Base-by-base conservation (phyloP, 1,284 basidiomycete genomes). In the Boletus semigastroideus region DNA sequence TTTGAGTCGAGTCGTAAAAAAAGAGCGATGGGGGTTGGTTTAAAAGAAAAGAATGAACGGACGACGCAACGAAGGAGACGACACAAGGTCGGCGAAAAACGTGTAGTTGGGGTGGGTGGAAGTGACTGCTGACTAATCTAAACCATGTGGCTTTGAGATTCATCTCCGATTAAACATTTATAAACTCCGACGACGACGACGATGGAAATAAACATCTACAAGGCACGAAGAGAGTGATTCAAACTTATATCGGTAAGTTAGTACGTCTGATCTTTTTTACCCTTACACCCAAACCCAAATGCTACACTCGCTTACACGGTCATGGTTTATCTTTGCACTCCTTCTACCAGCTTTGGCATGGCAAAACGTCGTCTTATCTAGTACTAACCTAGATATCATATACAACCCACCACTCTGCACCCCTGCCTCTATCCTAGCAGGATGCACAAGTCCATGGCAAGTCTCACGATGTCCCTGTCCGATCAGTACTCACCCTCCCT, bases 321-420 rank as follows among this genome's bases (percentile, higher is more conserved):
- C 42, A 45, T 64, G n/a, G 27, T 41, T 67, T 3, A 40, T 13
- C 27, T 42, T 67, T n/a, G 27, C 14, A 20, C 52, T 59, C 1
- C 30, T 55, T 43, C 33, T 54, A 2, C 42, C 38, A 14, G 48
- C 25, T 14, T 25, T 41, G 9, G 67, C 67, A 0, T 53, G 57
- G 27, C 63, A 67, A 17, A 76, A 74, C 55, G 64, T 79, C 31
- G 67, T 76, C 13, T 62, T 83, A 40, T 57, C 70, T 1, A 67
- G 70, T 42, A 73, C 66, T 17, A 64, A 73, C 12, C 59, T 76
- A 28, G 67, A 78, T 42, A 72, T 83, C 57, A 66, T 73, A 17
- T 83, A 79, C 54, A 76, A 74, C 40, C 81, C 81, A 11, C 77
- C 76, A 41, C 57, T 77, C 13, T 83, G 80, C 53, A 66, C 69